Evolutionary conservation across 2,329 filamentous ascomycete genomes (phyloP).

Genomic region (Calonectria fujianensis): DNA sequence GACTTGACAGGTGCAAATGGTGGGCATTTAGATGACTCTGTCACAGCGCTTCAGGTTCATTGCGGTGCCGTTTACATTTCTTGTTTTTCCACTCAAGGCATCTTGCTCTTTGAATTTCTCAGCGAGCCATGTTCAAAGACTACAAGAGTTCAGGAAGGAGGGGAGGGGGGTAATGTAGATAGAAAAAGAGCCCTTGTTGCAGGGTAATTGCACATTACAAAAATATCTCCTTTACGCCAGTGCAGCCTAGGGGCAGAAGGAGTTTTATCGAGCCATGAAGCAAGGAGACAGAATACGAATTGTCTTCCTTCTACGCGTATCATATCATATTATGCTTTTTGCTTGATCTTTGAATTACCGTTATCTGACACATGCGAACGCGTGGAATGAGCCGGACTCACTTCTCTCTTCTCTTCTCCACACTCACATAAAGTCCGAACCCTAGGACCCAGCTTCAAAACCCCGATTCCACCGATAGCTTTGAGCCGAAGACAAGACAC

Average conservation of each 20-base stretch:
- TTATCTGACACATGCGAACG: slow-evolving; percentile 12
- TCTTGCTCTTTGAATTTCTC: slow-evolving; percentile 19
- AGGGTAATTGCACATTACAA: slow-evolving; percentile 9
- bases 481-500: background rate
- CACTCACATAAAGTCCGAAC: background rate
- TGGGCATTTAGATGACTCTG: slow-evolving; percentile 28
- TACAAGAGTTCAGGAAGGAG: background rate
- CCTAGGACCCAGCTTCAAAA: background rate
- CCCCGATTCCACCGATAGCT: background rate
- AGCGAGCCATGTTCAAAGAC: slow-evolving; percentile 24
- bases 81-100: slow-evolving; percentile 3
- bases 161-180: background rate
- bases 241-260: too few species aligned
- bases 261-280: background rate
- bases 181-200: background rate
- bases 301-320: slow-evolving; percentile 1
- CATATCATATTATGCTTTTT: background rate
- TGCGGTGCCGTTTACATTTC: slow-evolving; percentile 20
- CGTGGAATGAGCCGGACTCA: slow-evolving; percentile 5
- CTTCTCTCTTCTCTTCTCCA: background rate
- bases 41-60: slow-evolving; percentile 10
- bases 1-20: slow-evolving; percentile 1
- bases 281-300: slow-evolving; percentile 20
- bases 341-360: background rate
- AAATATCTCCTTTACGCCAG: background rate